Evolutionary conservation across 2,329 filamentous ascomycete species (phyloP), one percentile per base, ranked within the genome.

Genomic region (Diaporthe eres): DNA sequence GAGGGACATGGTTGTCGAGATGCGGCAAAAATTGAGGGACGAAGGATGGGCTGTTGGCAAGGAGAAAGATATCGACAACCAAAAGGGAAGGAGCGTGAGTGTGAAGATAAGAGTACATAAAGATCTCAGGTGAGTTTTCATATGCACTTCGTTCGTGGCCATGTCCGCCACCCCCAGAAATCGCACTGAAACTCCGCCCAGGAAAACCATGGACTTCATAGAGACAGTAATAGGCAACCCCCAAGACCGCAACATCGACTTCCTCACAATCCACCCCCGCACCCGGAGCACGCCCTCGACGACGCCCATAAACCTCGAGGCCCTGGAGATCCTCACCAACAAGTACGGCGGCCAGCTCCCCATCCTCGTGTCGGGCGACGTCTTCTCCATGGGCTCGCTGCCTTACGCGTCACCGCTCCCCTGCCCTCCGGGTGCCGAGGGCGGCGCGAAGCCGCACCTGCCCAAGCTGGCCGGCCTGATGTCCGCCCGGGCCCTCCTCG

Each of bases 91-190:
- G 75, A 92, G 90, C 78, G 89, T 94, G 17, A 94, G 92, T 81
- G 90, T 94, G 78, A 94, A 94, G 84, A 94, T 94, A 57, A 86
- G 93, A 4, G 88, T 94, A 9, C 92, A 94, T 80, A 88, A 89
- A 65, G 92, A 94, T 80, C 80, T 94, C 15, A 85, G 90, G 88
- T 88, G 78, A 60, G 79, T 39, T 12, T 9, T 19, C 34, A 34
- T 34, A 34, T 2, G 1, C n/a, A 8, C 39, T 19, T 17, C n/a
- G 44, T 2, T 17, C 25, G 13, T 31, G n/a, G n/a, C 58, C 39
- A 22, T 47, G 25, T 39, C 4, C 15, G 5, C 17, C 28, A 3
- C 7, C 7, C 58, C 5, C n/a, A 12, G 25, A 37, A 37, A 28
- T 15, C 10, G 15, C 15, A 10, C 42, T 58, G 49, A 58, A 3